A percentile compares a stretch with the other conserved stretches of the same genome.
Conservation (phyloP, 2,329 filamentous ascomycete species). For the Metarhizium anisopliae region DNA sequence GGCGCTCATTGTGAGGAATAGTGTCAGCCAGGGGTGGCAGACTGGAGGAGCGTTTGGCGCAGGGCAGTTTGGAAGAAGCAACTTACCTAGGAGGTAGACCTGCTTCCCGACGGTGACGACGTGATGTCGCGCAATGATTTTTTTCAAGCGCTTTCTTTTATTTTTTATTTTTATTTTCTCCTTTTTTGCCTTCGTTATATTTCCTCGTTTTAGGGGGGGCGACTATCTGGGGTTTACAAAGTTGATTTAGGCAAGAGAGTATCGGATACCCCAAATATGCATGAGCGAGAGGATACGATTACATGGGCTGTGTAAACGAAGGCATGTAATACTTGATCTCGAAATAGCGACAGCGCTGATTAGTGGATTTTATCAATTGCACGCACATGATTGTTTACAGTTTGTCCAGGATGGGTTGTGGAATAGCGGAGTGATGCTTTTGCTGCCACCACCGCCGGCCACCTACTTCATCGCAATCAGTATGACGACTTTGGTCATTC, state of each 20-base stretch:
- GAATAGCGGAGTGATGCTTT: neutral
- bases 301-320: neutral
- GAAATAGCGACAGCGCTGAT: neutral
- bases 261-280: neutral
- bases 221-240: neutral
- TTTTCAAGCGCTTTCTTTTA: neutral
- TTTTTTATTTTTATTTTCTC: neutral
- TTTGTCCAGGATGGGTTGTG: neutral
- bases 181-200: neutral
- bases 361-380: neutral
- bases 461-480: too few relatives aligned
- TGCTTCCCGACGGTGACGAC: neutral
- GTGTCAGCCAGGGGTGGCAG: slow-evolving; percentile 54
- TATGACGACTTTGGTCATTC: too few relatives aligned
- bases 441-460: too few relatives aligned
- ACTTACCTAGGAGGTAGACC: slow-evolving; percentile 35
- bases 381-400: neutral
- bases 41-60: slow-evolving; percentile 24
- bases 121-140: neutral
- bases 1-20: slow-evolving; percentile 90
- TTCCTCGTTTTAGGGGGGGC: neutral
- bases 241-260: neutral
- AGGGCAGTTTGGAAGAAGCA: slow-evolving; percentile 36
- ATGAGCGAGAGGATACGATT: neutral
- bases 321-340: neutral